Conservation (phyloP, 169 alveolate species). For the Cryptosporidium canis region DNA sequence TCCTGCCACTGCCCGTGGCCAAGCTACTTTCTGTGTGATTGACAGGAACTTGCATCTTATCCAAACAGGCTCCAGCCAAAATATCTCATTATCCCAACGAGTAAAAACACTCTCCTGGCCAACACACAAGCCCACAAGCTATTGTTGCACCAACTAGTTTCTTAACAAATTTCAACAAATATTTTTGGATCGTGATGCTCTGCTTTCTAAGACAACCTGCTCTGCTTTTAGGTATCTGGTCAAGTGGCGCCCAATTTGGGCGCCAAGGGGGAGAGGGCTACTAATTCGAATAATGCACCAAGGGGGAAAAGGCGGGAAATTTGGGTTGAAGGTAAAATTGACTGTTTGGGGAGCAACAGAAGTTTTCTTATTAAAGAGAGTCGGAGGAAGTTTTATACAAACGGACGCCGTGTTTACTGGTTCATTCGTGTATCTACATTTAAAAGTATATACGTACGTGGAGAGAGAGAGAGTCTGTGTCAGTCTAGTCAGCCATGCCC, state of each 20-base stretch:
- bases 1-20: background rate
- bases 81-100: background rate
- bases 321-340: background rate
- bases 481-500: conserved; percentile 85
- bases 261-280: too few species aligned
- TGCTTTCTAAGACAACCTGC: background rate
- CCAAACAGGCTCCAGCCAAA: background rate
- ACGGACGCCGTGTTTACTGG: background rate
- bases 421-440: too few species aligned
- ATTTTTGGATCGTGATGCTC: conserved; percentile 15
- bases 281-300: background rate
- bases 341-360: background rate
- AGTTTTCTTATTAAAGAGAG: background rate
- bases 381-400: background rate
- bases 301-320: background rate
- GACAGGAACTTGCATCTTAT: background rate
- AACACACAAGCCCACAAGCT: background rate
- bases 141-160: background rate
- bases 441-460: too few species aligned
- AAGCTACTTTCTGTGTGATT: background rate
- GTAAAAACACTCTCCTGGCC: background rate
- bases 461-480: background rate
- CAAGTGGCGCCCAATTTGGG: background rate
- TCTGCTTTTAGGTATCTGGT: background rate
- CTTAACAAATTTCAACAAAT: background rate